Conservation (phyloP, 73 alveolate species). For the Paramecium biaurelia region DNA sequence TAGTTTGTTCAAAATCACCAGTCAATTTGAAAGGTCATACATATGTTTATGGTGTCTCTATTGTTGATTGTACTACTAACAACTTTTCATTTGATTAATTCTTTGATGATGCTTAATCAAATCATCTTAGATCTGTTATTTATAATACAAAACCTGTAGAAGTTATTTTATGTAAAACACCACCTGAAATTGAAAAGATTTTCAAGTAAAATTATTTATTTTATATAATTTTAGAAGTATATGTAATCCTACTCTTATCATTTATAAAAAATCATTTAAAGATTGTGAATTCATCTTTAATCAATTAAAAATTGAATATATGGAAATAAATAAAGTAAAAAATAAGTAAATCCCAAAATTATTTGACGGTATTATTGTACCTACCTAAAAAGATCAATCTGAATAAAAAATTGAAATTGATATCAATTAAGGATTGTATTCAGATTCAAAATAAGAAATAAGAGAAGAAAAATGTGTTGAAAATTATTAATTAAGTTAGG, state of each 20-base stretch:
- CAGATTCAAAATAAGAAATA: neutral
- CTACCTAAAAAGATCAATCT: neutral
- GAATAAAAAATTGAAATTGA: neutral
- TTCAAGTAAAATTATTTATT: neutral
- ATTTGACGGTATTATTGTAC: neutral
- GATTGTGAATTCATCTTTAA: constrained; percentile 36
- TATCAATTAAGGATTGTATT: neutral
- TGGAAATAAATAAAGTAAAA: neutral
- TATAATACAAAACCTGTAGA: constrained; percentile 51
- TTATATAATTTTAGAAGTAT: neutral
- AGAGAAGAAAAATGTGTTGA: neutral
- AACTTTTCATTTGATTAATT: constrained; percentile 69
- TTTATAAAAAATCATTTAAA: neutral
- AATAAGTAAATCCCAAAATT: neutral
- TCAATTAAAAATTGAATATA: constrained; percentile 34
- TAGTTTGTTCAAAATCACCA: constrained; percentile 23
- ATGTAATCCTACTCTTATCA: constrained; percentile 31
- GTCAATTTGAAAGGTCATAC: constrained; percentile 49
- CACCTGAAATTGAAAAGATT: neutral
- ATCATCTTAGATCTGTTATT: constrained; percentile 35
- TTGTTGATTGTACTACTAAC: constrained; percentile 75
- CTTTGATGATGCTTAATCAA: constrained; percentile 50
- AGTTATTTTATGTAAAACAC: neutral
- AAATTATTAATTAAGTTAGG: neutral
- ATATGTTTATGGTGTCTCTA: constrained; percentile 72